Percentiles rank a stretch among this genome's conserved stretches.
Evolutionary conservation across 2,329 filamentous ascomycete species (phyloP).

Genomic region (Huntiella omanensis): DNA sequence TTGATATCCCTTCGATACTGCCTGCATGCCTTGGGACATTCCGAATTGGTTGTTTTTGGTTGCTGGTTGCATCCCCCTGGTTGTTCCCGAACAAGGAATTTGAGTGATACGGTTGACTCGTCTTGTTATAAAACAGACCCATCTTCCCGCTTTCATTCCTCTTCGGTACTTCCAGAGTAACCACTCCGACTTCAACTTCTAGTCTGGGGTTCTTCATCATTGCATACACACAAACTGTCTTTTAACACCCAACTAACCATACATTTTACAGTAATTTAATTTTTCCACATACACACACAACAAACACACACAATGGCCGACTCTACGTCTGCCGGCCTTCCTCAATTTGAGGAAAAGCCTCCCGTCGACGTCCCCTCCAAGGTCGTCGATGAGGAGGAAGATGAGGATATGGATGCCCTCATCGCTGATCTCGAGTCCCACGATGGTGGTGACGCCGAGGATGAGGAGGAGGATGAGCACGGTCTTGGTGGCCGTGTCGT

Average conservation of each 20-base stretch:
- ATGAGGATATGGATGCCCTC: conserved; percentile 68
- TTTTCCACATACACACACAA: conserved; percentile 6
- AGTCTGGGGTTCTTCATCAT: no score
- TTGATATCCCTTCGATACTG: background rate
- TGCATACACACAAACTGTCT: no score
- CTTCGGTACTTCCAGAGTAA: no score
- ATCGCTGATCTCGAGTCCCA: conserved; percentile 76
- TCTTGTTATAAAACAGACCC: no score
- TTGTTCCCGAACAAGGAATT: no score
- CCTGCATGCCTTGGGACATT: conserved; percentile 9
- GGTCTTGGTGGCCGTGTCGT: conserved; percentile 37
- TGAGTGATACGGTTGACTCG: no score
- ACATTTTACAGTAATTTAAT: conserved; percentile 20
- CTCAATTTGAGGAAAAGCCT: conserved; percentile 45
- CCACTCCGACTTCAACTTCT: no score
- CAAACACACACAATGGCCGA: conserved; percentile 31
- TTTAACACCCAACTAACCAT: no score
- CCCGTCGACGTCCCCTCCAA: conserved; percentile 18
- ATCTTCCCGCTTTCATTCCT: no score
- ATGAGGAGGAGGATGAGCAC: conserved; percentile 36
- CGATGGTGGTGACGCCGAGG: conserved; percentile 48
- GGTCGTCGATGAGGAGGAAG: conserved; percentile 43
- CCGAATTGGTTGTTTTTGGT: background rate
- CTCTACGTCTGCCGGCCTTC: conserved; percentile 30
- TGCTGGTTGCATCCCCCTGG: background rate